A percentile compares a stretch with the other conserved stretches of the same genome.
Evolutionary conservation across 2,329 filamentous ascomycete species (phyloP).

Genomic region (Cladophialophora chaetospira): DNA sequence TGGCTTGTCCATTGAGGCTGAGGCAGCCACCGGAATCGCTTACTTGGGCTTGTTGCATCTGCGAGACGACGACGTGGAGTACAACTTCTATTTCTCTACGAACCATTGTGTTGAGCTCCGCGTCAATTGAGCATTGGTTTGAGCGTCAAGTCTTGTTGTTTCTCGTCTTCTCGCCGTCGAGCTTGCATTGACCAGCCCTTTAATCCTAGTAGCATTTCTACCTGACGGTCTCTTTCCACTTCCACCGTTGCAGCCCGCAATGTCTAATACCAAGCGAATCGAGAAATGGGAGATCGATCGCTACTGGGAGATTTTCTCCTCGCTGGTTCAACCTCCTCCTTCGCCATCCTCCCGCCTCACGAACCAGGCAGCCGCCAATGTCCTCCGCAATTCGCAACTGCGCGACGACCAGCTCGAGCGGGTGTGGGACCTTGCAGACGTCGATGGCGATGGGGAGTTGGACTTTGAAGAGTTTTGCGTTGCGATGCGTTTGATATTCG

Average conservation of each 20-base stretch:
- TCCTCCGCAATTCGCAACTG: slow-evolving; percentile 72
- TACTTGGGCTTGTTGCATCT: too few relatives aligned
- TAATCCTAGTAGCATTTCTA: neutral
- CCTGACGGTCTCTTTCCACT: neutral
- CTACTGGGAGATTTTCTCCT: slow-evolving; percentile 79
- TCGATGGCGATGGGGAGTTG: slow-evolving; percentile 94
- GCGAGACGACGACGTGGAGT: too few relatives aligned
- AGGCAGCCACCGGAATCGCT: too few relatives aligned
- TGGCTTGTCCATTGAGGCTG: too few relatives aligned
- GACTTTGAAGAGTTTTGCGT: slow-evolving; percentile 99
- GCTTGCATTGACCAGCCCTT: neutral
- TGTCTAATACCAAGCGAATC: slow-evolving; percentile 45
- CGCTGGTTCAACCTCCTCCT: slow-evolving; percentile 47
- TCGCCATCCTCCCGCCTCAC: slow-evolving; percentile 60
- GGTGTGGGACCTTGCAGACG: slow-evolving; percentile 96
- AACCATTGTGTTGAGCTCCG: neutral
- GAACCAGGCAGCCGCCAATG: slow-evolving; percentile 68
- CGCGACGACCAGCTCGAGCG: slow-evolving; percentile 85
- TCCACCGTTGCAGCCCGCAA: neutral
- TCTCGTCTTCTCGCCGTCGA: neutral
- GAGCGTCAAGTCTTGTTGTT: neutral
- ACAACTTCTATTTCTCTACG: too few relatives aligned
- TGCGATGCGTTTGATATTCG: slow-evolving; percentile 96
- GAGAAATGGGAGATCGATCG: slow-evolving; percentile 75
- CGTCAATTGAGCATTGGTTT: neutral